phyloP scores from a whole-genome alignment of 257 asterid species.

The Echites panduratus region DNA sequence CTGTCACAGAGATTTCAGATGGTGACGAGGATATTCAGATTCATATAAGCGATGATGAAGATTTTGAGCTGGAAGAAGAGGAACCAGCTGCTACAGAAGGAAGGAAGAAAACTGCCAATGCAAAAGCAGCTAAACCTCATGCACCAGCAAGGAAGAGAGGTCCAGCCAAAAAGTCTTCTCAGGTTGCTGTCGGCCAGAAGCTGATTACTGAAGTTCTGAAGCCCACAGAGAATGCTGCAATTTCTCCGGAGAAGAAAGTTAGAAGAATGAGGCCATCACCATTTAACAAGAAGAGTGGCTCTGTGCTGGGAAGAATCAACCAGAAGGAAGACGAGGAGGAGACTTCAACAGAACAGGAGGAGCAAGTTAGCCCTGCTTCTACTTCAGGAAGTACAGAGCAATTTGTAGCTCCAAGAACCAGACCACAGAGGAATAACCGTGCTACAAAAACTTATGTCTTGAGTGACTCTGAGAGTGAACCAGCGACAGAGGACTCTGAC shows the following conservation, averaged over 20 bases:
- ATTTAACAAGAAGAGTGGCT: slow-evolving; percentile 87
- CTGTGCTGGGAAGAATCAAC: slow-evolving; percentile 42
- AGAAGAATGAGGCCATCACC: slow-evolving; percentile 86
- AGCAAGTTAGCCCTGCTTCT: slow-evolving; percentile 33
- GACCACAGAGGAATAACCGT: slow-evolving; percentile 56
- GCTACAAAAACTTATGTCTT: slow-evolving; percentile 38
- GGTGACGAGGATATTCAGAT: slow-evolving; percentile 31
- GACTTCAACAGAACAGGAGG: slow-evolving; percentile 21
- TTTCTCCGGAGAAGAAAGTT: slow-evolving; percentile 75
- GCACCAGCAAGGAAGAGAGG: slow-evolving; percentile 51
- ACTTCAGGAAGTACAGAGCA: slow-evolving; percentile 32
- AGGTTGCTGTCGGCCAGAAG: slow-evolving; percentile 42
- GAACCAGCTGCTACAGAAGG: slow-evolving; percentile 31
- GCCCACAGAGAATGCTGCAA: slow-evolving; percentile 32
- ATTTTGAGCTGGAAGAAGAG: slow-evolving; percentile 26
- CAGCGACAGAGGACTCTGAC: slow-evolving; percentile 37
- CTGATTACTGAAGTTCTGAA: slow-evolving; percentile 66
- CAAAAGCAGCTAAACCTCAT: slow-evolving; percentile 41
- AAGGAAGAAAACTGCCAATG: slow-evolving; percentile 47
- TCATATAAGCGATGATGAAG: slow-evolving; percentile 40
- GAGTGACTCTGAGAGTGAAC: slow-evolving; percentile 65
- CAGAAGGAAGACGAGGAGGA: slow-evolving; percentile 25
- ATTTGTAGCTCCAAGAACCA: slow-evolving; percentile 34
- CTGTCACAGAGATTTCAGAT: slow-evolving; percentile 37
- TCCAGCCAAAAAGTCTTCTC: slow-evolving; percentile 38